Conservation (phyloP, 495 filamentous ascomycete genomes). For the Aspergillus bertholletiae region DNA sequence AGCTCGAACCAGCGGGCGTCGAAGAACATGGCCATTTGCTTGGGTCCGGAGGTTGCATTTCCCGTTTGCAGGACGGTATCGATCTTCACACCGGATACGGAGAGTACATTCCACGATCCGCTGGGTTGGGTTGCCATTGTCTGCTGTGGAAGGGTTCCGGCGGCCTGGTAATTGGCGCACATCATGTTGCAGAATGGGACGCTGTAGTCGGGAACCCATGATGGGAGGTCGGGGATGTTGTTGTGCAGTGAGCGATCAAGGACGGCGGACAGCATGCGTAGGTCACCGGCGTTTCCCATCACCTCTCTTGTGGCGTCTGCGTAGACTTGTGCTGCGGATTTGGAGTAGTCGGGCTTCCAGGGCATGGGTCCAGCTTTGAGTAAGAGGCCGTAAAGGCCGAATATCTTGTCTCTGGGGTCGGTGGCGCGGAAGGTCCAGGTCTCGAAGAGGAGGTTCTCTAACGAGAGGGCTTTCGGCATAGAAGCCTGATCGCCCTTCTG, state of each 20-base stretch:
- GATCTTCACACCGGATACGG: neutral
- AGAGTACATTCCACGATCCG: neutral
- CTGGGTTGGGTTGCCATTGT: neutral
- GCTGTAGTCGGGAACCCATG: slow-evolving; percentile 1
- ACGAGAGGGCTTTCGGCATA: neutral
- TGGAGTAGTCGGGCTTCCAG: neutral
- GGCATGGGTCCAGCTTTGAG: neutral
- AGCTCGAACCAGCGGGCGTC: slow-evolving; percentile 1
- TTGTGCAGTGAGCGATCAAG: neutral
- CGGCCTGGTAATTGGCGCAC: neutral
- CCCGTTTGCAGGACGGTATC: neutral
- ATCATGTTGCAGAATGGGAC: neutral
- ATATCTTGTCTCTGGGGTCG: neutral
- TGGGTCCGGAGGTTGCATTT: neutral
- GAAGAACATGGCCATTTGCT: neutral
- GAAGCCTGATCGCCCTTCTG: neutral
- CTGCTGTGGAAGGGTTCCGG: neutral
- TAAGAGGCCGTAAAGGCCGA: neutral
- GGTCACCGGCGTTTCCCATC: neutral
- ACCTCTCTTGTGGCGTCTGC: neutral
- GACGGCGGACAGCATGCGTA: neutral
- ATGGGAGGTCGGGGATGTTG: neutral
- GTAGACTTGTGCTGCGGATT: neutral
- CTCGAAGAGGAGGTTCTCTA: neutral
- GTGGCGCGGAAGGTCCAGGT: slow-evolving; percentile 1